Base-by-base conservation (phyloP, 352 stramenopile species). In the Saprolegnia diclina region DNA sequence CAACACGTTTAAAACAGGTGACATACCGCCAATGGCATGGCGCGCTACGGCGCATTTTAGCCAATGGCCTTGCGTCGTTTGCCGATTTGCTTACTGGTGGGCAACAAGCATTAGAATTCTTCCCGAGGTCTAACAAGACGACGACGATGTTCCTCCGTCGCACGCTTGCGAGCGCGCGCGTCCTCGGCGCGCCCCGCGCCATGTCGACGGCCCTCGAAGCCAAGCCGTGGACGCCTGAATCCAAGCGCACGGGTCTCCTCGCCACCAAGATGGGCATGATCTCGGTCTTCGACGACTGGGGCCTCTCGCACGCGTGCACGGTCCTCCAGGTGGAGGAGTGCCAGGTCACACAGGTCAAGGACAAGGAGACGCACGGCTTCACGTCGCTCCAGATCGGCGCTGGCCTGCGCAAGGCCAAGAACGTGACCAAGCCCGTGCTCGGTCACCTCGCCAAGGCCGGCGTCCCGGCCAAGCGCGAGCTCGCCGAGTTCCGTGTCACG, bases 191-290 rank as follows among this genome's bases (percentile, higher is more conserved):
- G 24, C 52, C 52, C 42, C 52, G 52, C 35, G 52, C 62, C 14
- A 61, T 68, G 62, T 68, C 62, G 13, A n/a, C 63, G 21, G 26
- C 57, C n/a, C 54, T 69, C 19, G 63, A 69, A 38, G 50, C 37
- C 32, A 81, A 79, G 56, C 75, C 76, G 19, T 92, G 83, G 85
- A 77, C 76, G 56, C 78, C 78, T 13, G 85, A 91, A 73, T 91
- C 94, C 72, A 93, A 93, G 77, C 85, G 91, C 71, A 93, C 87
- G 65, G 91, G 90, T 5, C 73, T 96, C 59, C 72, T 97, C 52
- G 92, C 90, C 52, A 81, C 99, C 73, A 99, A 99, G 81, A 83
- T 99, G 44, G 98, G 98, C n/a, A 99, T 99, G 94, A 97, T 99
- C 81, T 91, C 93, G 13, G 81, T 99, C 38, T 99, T 96, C 91